Base-by-base conservation (phyloP, 108 stramenopile genomes). In the Cyclotella sp. region DNA sequence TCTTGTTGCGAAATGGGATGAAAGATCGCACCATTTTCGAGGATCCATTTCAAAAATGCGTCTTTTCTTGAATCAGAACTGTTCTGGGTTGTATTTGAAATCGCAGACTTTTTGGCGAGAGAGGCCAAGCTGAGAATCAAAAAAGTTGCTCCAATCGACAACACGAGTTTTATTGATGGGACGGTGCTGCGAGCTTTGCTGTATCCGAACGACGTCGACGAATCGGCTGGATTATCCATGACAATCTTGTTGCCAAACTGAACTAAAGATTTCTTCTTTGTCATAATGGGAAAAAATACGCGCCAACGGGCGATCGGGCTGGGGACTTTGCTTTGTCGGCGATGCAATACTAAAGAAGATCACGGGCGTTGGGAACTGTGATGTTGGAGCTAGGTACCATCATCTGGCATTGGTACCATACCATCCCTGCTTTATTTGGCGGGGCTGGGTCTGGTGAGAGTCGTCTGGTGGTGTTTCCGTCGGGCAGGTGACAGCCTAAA, bases 41-140 rank as follows among this genome's bases (percentile, higher is more conserved):
- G 39, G 69, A 86, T 83, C 85, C 85, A 86, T 19, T 65, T 44
- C 40, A 86, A 71, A 57, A 86, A 86, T 28, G 29, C 55, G 11
- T 83, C 73, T 59, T 66, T 70, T 4, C 63, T 73, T 22, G 59
- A 3, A 3, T n/a, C 18, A 3, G 47, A 7, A 49, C 9, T 49
- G 47, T 16, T 34, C 34, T 34, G n/a, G n/a, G 6, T 49, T 16
- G 3, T 9, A n/a, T 49, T 49, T 49, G n/a, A n/a, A 49, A 49
- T 49, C 18, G 47, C 47, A n/a, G 47, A 3, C n/a, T 49, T n/a
- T n/a, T n/a, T 9, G 9, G 2, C n/a, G 47, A 49, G 47, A 49
- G n/a, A 3, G n/a, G 15, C 18, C 15, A 49, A 3, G 47, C 47
- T 49, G 47, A 49, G 15, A n/a, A 49, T n/a, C 18, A 49, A n/a